A percentile compares a stretch with the other conserved stretches of the same genome.
Conservation (phyloP, 805 yeast genomes). For the Kodamaea hsintzibuensis region DNA sequence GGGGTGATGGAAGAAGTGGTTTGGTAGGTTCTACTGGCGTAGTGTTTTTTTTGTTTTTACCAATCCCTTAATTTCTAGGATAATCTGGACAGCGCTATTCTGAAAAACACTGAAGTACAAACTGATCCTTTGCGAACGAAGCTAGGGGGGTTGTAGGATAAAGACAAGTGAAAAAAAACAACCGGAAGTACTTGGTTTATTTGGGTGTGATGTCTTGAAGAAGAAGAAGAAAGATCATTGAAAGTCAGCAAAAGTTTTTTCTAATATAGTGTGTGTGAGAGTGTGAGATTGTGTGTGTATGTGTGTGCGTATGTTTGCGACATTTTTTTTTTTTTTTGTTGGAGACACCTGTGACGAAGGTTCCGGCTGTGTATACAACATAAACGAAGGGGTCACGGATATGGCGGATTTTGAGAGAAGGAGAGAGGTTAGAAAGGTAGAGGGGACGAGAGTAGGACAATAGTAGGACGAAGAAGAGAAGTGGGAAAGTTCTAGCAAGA, state of each 20-base stretch:
- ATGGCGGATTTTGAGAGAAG: neutral
- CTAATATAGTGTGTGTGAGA: neutral
- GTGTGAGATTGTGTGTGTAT: neutral
- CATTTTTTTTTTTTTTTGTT: constrained; percentile 4
- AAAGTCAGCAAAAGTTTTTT: constrained; percentile 5
- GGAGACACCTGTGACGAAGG: neutral
- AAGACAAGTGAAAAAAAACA: constrained; percentile 8
- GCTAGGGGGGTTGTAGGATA: constrained; percentile 7
- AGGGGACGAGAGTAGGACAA: no score
- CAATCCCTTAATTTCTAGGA: constrained; percentile 3
- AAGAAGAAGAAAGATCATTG: constrained; percentile 10
- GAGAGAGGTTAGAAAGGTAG: no score
- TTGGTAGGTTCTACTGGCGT: constrained; percentile 5
- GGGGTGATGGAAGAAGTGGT: constrained; percentile 8
- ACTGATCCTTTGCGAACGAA: neutral
- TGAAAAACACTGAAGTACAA: neutral
- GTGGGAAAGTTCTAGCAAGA: neutral
- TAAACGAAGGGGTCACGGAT: neutral
- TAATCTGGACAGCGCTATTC: neutral
- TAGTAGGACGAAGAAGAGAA: neutral
- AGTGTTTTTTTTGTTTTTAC: constrained; percentile 5
- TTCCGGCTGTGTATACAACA: constrained; percentile 1
- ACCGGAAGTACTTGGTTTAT: constrained; percentile 9
- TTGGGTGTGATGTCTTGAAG: constrained; percentile 12
- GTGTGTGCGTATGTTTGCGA: no score